Evolutionary conservation across 1,284 basidiomycete genomes (phyloP).

Genomic region (Microbotryum silenes-acaulis): DNA sequence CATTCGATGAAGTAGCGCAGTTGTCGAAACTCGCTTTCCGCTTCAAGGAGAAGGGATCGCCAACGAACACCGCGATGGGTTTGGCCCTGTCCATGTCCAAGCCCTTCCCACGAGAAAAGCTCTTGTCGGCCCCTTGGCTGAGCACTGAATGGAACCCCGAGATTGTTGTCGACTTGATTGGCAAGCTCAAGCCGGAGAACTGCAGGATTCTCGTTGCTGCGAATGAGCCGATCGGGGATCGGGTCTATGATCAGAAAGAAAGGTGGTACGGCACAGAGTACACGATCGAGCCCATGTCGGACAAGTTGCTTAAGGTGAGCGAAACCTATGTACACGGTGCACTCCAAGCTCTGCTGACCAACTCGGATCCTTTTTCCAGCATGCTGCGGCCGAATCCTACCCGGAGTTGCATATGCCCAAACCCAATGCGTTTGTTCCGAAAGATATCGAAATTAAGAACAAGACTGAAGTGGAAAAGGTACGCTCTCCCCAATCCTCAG

Average conservation of each 20-base stretch:
- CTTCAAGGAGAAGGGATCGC: conserved; percentile 75
- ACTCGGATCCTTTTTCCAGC: neutral
- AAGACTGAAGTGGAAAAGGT: conserved; percentile 61
- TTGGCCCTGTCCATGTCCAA: conserved; percentile 68
- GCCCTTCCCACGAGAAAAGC: conserved; percentile 70
- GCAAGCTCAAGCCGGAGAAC: conserved; percentile 54
- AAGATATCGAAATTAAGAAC: conserved; percentile 66
- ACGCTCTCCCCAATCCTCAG: conserved; percentile 16
- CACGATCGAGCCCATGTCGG: conserved; percentile 57
- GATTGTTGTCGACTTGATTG: conserved; percentile 59
- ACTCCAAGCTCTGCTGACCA: neutral
- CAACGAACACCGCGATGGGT: conserved; percentile 72
- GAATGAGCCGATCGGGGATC: conserved; percentile 49
- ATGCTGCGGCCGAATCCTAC: conserved; percentile 50
- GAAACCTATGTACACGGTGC: neutral
- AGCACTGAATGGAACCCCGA: conserved; percentile 68
- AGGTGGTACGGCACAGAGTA: conserved; percentile 80
- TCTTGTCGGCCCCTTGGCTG: conserved; percentile 67
- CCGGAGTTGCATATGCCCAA: conserved; percentile 68
- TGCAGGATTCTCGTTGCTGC: conserved; percentile 73
- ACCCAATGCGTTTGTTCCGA: conserved; percentile 82
- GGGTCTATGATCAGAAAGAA: conserved; percentile 62
- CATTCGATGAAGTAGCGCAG: conserved; percentile 69
- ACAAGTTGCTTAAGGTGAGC: conserved; percentile 57
- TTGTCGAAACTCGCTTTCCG: conserved; percentile 73